Evolutionary conservation across 1,284 basidiomycete species (phyloP).

Genomic region (Cryptococcus sp.): DNA sequence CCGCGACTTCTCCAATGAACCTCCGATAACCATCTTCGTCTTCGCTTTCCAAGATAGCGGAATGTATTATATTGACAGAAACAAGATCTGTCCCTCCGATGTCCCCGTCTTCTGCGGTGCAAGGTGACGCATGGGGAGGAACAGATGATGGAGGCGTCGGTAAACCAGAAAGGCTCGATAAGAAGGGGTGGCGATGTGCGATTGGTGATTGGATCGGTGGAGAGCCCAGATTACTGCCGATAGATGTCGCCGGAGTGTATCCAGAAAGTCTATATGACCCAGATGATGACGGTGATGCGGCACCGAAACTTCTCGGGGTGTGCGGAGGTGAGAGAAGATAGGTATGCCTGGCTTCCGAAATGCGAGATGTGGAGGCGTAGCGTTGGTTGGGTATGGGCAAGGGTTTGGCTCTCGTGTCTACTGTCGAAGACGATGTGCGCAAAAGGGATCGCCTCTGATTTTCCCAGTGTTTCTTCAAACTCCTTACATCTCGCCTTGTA

Average conservation of each 20-base stretch:
- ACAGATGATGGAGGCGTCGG: not conserved
- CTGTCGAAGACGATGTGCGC: no score
- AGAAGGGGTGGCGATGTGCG: not conserved
- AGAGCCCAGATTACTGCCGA: not conserved
- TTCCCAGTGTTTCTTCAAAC: constrained; percentile 38
- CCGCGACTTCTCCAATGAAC: constrained; percentile 44
- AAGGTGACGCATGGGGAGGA: not conserved
- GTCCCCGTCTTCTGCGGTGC: not conserved
- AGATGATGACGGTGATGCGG: constrained; percentile 3
- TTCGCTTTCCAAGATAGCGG: constrained; percentile 45
- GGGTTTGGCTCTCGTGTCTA: no score
- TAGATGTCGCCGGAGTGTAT: not conserved
- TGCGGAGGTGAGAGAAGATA: not conserved
- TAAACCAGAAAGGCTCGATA: not conserved
- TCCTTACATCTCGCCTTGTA: constrained; percentile 36
- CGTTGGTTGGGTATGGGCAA: not conserved
- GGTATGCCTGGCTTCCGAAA: not conserved
- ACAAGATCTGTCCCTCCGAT: not conserved
- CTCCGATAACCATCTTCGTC: constrained; percentile 46
- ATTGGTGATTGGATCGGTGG: not conserved
- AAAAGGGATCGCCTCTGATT: constrained; percentile 21
- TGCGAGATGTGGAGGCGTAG: not conserved
- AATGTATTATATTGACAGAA: constrained; percentile 35
- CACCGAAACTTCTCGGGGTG: not conserved
- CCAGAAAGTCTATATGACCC: not conserved